Percentiles rank a stretch among this genome's conserved stretches.
Conservation (phyloP, 1,284 basidiomycete genomes). For the Pseudozyma sp. region DNA sequence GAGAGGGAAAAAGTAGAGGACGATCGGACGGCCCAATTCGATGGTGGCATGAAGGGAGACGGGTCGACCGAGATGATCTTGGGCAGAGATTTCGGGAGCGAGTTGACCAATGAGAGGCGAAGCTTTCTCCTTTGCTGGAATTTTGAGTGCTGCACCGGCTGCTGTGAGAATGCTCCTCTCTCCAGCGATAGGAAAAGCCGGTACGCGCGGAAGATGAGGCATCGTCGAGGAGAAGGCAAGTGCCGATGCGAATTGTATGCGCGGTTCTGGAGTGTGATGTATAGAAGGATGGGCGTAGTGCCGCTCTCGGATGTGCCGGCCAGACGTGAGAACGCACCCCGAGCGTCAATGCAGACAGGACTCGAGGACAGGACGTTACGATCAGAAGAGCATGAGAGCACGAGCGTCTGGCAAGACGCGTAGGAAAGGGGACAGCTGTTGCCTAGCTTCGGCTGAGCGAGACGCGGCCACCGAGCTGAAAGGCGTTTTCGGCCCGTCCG, state of each 20-base stretch:
- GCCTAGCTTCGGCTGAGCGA: no score
- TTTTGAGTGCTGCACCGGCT: conserved; percentile 30
- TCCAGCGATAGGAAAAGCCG: conserved; percentile 51
- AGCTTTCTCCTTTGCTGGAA: conserved; percentile 48
- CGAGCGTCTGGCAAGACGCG: no score
- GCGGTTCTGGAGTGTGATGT: no score
- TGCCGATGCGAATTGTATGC: no score
- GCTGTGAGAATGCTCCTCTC: conserved; percentile 50
- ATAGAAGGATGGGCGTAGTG: no score
- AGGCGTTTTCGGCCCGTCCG: no score
- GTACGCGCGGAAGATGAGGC: conserved; percentile 47
- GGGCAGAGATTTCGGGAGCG: conserved; percentile 58
- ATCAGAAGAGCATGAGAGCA: neutral
- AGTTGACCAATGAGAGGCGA: conserved; percentile 50
- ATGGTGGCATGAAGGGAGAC: conserved; percentile 62
- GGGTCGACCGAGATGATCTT: conserved; percentile 50
- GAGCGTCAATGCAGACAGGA: neutral
- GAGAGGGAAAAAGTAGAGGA: conserved; percentile 63
- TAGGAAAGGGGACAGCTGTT: no score
- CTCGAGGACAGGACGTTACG: neutral
- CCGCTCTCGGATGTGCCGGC: no score
- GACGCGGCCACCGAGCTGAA: no score
- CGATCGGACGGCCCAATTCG: conserved; percentile 53
- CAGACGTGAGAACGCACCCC: neutral
- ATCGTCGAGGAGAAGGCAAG: conserved; percentile 5